These are phyloP conservation scores for Astrocystis sublimbata DNA, from an alignment of 495 filamentous ascomycete species.

Conservation along the genomic window DNA sequence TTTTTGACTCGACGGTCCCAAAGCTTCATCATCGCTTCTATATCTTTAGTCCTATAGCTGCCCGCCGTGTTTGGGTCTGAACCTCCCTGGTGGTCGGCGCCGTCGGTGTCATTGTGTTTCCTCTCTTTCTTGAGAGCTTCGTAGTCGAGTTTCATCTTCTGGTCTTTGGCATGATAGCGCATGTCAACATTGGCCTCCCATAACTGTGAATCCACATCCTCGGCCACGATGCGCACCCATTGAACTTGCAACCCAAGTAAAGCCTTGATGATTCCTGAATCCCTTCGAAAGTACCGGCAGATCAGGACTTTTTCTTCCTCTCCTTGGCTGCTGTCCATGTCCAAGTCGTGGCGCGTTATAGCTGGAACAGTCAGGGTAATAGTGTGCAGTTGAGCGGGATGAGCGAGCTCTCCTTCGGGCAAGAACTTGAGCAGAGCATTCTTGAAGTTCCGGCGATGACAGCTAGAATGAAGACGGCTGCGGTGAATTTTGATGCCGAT, in stretches of 20 bases:
- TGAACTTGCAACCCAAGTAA: slow-evolving; percentile 26
- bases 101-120: background rate
- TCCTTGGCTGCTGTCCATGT: slow-evolving; percentile 1
- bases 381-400: slow-evolving; percentile 34
- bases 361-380: slow-evolving; percentile 33
- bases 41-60: slow-evolving; percentile 1
- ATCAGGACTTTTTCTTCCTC: slow-evolving; percentile 17
- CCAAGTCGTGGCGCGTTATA: background rate
- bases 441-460: slow-evolving; percentile 12
- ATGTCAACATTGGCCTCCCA: slow-evolving; percentile 22
- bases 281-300: slow-evolving; percentile 24
- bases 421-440: slow-evolving; percentile 24
- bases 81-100: background rate
- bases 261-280: slow-evolving; percentile 10
- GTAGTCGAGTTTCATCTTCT: slow-evolving; percentile 10
- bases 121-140: background rate
- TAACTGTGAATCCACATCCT: slow-evolving; percentile 20
- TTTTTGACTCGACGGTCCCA: background rate
- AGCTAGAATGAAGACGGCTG: slow-evolving; percentile 24
- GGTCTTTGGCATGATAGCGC: slow-evolving; percentile 16
- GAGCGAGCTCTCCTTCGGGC: slow-evolving; percentile 16
- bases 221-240: slow-evolving; percentile 27
- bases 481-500: slow-evolving; percentile 38
- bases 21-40: background rate
- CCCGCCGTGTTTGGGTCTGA: background rate